Base-by-base conservation (phyloP, 2,329 filamentous ascomycete genomes). In the Fusarium subglutinans region DNA sequence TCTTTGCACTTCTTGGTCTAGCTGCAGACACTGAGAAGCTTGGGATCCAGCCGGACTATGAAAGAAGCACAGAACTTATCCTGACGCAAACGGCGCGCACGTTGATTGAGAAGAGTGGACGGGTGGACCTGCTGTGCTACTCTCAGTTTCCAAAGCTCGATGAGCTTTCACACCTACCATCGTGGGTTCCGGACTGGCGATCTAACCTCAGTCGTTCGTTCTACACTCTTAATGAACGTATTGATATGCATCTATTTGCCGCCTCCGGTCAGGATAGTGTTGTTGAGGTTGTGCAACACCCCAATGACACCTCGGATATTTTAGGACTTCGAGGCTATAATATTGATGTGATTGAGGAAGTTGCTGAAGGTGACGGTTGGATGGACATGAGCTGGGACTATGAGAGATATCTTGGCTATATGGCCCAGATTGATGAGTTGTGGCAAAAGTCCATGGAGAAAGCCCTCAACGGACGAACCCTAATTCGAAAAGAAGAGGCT, bases 141-240 rank as follows among this genome's bases (percentile, higher is more conserved):
- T 66, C 63, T 3, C 63, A 63, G 6, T 47, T 63, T 7, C 58
- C 47, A 0, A 66, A 54, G 7, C 17, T 35, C 0, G 26, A 11
- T 0, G 33, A n/a, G 1, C 26, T 66, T 22, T 11, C 20, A 3
- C 3, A 2, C 2, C 6, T 66, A 5, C 58, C 58, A 0, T 54
- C 63, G 0, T 66, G 63, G 63, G 63, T 63, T 8, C 63, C 63
- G 4, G 63, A 66, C 17, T 66, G 63, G 63, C 40, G 58, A 10
- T 63, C 63, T 0, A 54, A 63, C 1, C 8, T 66, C 0, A 9
- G 35, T 0, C n/a, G 18, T 1, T 63, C 63, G 1, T 66, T 47
- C 35, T 66, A 66, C 1, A 54, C n/a, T 1, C 38, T 66, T 5
- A 63, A 41, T 3, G 58, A 66, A 20, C 47, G 47, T 0, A 17